A percentile compares a stretch with the other conserved stretches of the same genome.
phyloP scores from a whole-genome alignment of 139 green algal species.

The Asterochloris sp. region DNA sequence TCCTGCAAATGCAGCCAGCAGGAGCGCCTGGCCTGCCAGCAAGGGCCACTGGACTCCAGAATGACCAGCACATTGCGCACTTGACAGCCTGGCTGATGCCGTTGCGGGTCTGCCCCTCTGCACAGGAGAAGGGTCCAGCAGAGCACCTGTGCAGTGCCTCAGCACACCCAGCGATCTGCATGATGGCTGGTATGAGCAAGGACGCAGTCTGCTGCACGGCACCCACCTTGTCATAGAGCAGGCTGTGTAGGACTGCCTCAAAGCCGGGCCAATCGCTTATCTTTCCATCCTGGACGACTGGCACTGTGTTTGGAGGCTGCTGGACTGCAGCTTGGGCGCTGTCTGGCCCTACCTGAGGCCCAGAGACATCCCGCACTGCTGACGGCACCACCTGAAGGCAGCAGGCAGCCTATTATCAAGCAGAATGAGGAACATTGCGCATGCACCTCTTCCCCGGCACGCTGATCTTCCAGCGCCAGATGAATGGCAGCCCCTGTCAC shows the following conservation, averaged over 20 bases:
- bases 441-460: not conserved
- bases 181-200: too few relatives aligned
- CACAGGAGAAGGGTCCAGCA: not conserved
- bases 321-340: not conserved
- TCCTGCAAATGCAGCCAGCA: not conserved
- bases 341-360: not conserved
- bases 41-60: too few relatives aligned
- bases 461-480: not conserved
- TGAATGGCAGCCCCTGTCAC: not conserved
- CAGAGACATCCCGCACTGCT: not conserved
- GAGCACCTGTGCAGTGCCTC: too few relatives aligned
- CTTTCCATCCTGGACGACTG: slow-evolving; percentile 28
- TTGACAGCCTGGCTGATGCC: too few relatives aligned
- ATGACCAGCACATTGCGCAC: too few relatives aligned
- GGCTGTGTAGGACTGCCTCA: slow-evolving; percentile 64
- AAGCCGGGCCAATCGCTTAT: slow-evolving; percentile 59
- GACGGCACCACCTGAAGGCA: not conserved
- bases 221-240: slow-evolving; percentile 53
- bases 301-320: not conserved
- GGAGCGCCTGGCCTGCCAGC: too few relatives aligned
- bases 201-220: too few relatives aligned
- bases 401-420: not conserved
- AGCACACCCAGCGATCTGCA: too few relatives aligned
- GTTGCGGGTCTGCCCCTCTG: not conserved
- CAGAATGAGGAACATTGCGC: not conserved